Base-by-base conservation (phyloP, 768 basidiomycete species). In the Leccinum fibrillosum region DNA sequence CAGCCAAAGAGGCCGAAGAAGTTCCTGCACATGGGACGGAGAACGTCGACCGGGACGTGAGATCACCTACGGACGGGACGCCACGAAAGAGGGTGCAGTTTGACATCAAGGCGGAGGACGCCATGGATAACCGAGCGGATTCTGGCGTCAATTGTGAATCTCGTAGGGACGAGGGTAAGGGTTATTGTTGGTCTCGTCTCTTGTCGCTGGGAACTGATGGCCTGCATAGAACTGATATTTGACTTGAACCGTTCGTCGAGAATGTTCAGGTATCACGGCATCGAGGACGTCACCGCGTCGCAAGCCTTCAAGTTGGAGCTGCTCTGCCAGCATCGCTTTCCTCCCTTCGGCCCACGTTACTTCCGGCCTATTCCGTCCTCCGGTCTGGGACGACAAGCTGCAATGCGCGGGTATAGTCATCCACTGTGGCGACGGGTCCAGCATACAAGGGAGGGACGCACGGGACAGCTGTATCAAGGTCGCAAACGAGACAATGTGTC, bases 401-500 rank as follows among this genome's bases (percentile, higher is more conserved):
- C 60, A 26, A 26, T 26, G 26, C 26, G 26, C 26, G 26, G 26
- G 26, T 26, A 26, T 26, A 26, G 26, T 26, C 26, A 26, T 26
- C 26, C 26, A 26, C 26, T 26, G 26, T 26, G 26, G 26, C 26
- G 26, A 26, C 26, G 26, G 26, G 26, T 26, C 26, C 26, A 26
- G 26, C 26, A 26, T 26, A 26, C 26, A 26, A 26, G 26, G 26
- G 26, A 26, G 26, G 26, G 54, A 58, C 23, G 17, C 44, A 4
- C n/a, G 5, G 10, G 3, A 47, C 51, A 92, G 94, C 5, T 97
- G 94, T 73, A 89, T 98, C 75, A 92, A 94, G 67, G 94, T 96
- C 12, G 94, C 94, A 9, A 97, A 97, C 64, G 95, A 98, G 76
- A 94, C 92, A 0, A 98, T 98, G 94, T 90, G 88, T 62, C 78